Percentiles rank a stretch among this genome's conserved stretches.
These are phyloP conservation scores for Gossypium australe DNA, from an alignment of 345 rosid genomes.

Conservation along the genomic window DNA sequence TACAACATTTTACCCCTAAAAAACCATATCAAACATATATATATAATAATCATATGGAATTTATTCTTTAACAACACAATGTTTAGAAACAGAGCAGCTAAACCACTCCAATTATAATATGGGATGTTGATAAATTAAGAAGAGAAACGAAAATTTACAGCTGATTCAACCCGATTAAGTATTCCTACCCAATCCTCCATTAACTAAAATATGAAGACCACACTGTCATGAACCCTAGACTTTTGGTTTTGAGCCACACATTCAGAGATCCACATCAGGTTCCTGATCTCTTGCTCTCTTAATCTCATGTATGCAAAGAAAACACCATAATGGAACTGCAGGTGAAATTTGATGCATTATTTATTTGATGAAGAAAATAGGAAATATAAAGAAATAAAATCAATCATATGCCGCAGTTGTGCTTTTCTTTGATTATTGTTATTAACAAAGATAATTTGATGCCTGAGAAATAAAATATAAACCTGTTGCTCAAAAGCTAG, in stretches of 20 bases:
- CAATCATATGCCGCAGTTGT: neutral
- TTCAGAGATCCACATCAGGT: slow-evolving; percentile 96
- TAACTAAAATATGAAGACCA: slow-evolving; percentile 75
- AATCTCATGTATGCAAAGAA: slow-evolving; percentile 98
- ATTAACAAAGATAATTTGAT: neutral
- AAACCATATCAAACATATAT: neutral
- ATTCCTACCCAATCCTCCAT: neutral
- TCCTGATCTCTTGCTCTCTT: slow-evolving; percentile 98
- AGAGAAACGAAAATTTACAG: slow-evolving; percentile 13
- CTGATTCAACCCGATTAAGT: neutral
- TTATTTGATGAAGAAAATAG: neutral
- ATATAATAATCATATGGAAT: neutral
- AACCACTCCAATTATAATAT: slow-evolving; percentile 13
- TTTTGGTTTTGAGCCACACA: slow-evolving; percentile 99
- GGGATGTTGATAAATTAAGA: neutral
- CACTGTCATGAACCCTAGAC: slow-evolving; percentile 97
- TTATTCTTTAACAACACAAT: slow-evolving; percentile 7
- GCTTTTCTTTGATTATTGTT: neutral
- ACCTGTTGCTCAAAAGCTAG: slow-evolving; percentile 98
- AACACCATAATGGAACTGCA: slow-evolving; percentile 91
- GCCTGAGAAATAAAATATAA: slow-evolving; percentile 16
- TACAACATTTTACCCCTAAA: slow-evolving; percentile 4
- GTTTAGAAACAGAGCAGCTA: slow-evolving; percentile 6
- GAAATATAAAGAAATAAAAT: neutral
- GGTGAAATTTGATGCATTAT: neutral